Base-by-base conservation (phyloP, 2,329 filamentous ascomycete species). In the Xylaria sp. region DNA sequence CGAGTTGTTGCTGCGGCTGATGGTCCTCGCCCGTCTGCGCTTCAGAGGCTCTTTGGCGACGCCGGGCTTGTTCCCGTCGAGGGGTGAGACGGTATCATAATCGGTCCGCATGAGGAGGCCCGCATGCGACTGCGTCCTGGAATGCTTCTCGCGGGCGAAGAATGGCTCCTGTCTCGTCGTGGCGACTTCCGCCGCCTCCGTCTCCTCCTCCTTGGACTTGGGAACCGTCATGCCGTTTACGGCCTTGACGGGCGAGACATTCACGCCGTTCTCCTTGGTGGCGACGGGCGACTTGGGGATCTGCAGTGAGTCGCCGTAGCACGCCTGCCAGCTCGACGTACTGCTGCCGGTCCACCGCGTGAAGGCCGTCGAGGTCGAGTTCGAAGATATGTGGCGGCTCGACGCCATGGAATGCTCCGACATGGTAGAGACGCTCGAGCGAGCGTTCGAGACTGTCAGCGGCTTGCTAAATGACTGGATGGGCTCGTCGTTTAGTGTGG, bases 271-370 rank as follows among this genome's bases (percentile, higher is more conserved):
- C 19, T 58, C 61, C 34, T 63, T 62, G 11, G 64, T 64, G n/a
- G 17, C 18, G n/a, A 22, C 11, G 7, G 54, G 50, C 37, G 56
- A 59, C 0, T 34, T 20, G 17, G 26, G 44, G 22, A 48, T 41
- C 16, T 44, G 57, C 24, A 54, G 54, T 9, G 55, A 65, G 24
- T 56, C 44, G 24, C n/a, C n/a, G n/a, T n/a, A n/a, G n/a, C 59
- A 57, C 9, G 46, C 57, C 44, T 64, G 63, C 65, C 64, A 67
- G 52, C 65, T 66, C 66, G 63, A 74, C 62, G 61, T 75, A 53
- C 76, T 82, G 71, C 80, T 84, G 40, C 73, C 70, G 3, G 81
- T 85, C 65, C 81, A 74, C 4, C 79, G 77, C 4, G 81, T 84
- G 53, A 80, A 72, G 38, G 78, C 78, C 1, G 82, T 83, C 55